Evolutionary conservation across 768 basidiomycete species (phyloP), one percentile per base, ranked within the genome.

Genomic region (Kondoa subrosea): DNA sequence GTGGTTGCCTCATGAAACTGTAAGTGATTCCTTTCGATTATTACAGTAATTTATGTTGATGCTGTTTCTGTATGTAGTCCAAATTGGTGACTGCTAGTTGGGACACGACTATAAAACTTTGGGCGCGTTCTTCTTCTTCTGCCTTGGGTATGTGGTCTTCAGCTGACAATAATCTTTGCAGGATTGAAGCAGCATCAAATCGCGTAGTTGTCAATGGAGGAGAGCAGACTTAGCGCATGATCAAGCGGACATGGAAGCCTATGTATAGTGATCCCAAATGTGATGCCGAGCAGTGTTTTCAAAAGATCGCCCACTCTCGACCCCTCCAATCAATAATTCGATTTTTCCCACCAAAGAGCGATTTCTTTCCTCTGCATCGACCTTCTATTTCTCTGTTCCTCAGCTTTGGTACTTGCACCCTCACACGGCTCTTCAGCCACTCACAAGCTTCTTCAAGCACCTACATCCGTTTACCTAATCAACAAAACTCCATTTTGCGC

Each of bases 91-190:
- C 95, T 1, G 91, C 88, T 8, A 91, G 89, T 59, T 97, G 93
- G 93, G 95, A 99, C 76, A 92, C 92, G 15, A 80, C 91, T 72
- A 96, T 97, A 78, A 97, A 97, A 79, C 81, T 99, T 76, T 99
- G 92, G 12, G 40, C 40, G 8, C 40, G 63, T 25, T 34, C 4
- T 31, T 31, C 16, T 34, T 31, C 25, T 34, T 64, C 27, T 29
- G 34, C 25, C 34, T 21, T 34, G 34, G 63, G 15, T 16, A 14
- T 29, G n/a, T 4, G 3, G 12, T 16, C 63, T 34, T 34, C 21
- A 14, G 27, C 12, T 15, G 33, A 25, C n/a, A n/a, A n/a, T n/a
- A n/a, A n/a, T n/a, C n/a, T n/a, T n/a, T n/a, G n/a, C n/a, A 31
- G n/a, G 27, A 25, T 64, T n/a, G 29, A 64, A n/a, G n/a, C n/a